Base-by-base conservation (phyloP, 2,329 filamentous ascomycete species). In the Aspergillus neoniger region DNA sequence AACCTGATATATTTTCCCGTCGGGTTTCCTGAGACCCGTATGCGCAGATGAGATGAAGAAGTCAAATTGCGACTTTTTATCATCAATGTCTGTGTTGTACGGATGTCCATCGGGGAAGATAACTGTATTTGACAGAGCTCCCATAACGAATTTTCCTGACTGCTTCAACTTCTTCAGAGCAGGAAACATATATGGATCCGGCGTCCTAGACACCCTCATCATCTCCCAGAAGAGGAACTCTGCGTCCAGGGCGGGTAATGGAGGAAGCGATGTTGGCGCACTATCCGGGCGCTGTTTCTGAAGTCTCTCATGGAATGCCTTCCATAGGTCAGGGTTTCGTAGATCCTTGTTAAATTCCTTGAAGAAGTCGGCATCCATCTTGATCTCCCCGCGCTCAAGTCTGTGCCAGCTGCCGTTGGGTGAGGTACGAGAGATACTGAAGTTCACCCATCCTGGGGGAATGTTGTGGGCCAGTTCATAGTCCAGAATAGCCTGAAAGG, bases 401-500 rank as follows among this genome's bases (percentile, higher is more conserved):
- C 85, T 86, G 72, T 96, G 92, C 94, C 94, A 98, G 72, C 86
- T 89, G 43, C 95, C 95, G 66, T 87, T 79, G 2, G 92, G 92
- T 0, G 88, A 86, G 2, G 89, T 88, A 68, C 85, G 85, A 55
- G 91, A 92, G 72, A 98, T 95, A 68, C 90, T 90, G 78, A 90
- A 89, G 80, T 98, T 98, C 69, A 98, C 84, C 88, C 92, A 98
- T 71, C 93, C 94, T 3, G 87, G 83, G 0, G 93, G 94, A 53
- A 98, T 94, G 43, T 83, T 83, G 59, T 91, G 82, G 62, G 84
- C 80, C 57, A 88, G 79, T 74, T 98, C 95, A 75, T 97, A 97
- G 77, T 96, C 90, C 59, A 96, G 83, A 69, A 99, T 98, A 2
- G 91, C 88, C 79, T 96, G 92, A 71, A 99, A 93, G 9, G 95